Base-by-base conservation (phyloP, 257 asterid genomes). In the Solanum appendiculatum region DNA sequence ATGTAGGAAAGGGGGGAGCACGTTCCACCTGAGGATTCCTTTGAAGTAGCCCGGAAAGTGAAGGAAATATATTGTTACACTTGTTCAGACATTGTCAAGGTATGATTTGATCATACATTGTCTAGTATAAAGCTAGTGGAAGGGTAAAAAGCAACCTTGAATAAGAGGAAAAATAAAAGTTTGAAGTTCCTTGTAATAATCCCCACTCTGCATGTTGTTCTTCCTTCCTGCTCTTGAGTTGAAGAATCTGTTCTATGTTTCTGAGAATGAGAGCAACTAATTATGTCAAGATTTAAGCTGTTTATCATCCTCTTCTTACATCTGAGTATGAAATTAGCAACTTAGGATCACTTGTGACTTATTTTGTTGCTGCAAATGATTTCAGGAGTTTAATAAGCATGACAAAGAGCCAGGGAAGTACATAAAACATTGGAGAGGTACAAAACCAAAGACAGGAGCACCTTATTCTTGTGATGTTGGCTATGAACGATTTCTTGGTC, bases 401-500 rank as follows among this genome's bases (percentile, higher is more conserved):
- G 99, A 96, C 90, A 96, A 94, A 90, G 99, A 97, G 85, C 99
- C 98, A 25, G 89, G 94, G 78, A 97, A 94, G 89, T 97, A 95
- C 86, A 86, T 97, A 68, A 95, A 95, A 90, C 99, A 96, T 63
- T 97, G 99, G 99, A 96, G 92, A 89, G 99, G 99, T 77, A 93
- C 93, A 75, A 97, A 97, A 90, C 98, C 98, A 85, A 96, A 92
- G 91, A 97, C 99, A 1, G 99, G 99, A 88, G 99, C 99, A 51
- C 95, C 99, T 7, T 96, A 96, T 88, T 84, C 98, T 81, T 97
- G 99, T 91, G 99, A 97, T 88, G 81, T 96, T 63, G 99, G 99
- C 93, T 97, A 97, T 90, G 99, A 97, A 81, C 93, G 98, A 81
- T 97, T 97, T 90, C 99, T 97, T 88, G 99, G 99, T 75, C 99